Percentiles rank a stretch among this genome's conserved stretches.
These are phyloP conservation scores for Penicillium longicatenatum DNA, from an alignment of 495 filamentous ascomycete genomes.

Conservation along the genomic window DNA sequence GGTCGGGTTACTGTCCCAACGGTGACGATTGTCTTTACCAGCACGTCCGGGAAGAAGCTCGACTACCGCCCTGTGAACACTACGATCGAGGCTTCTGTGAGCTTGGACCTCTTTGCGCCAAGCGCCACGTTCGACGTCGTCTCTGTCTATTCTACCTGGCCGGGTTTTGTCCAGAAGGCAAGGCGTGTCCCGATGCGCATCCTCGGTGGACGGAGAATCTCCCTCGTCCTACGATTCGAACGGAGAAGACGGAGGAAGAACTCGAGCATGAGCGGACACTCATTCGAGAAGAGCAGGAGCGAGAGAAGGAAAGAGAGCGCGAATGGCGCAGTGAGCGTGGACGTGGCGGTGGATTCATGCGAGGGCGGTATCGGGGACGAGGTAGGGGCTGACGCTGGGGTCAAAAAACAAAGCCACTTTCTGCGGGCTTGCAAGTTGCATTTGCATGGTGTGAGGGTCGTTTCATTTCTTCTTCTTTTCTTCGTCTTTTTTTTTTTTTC, in stretches of 20 bases:
- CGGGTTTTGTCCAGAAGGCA: slow-evolving; percentile 92
- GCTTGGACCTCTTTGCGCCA: slow-evolving; percentile 79
- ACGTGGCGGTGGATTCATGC: slow-evolving; percentile 50
- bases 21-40: slow-evolving; percentile 97
- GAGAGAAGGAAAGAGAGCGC: slow-evolving; percentile 51
- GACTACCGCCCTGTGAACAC: slow-evolving; percentile 85
- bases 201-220: slow-evolving; percentile 73
- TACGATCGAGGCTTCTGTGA: slow-evolving; percentile 97
- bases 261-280: slow-evolving; percentile 57
- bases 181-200: slow-evolving; percentile 77
- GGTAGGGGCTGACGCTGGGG: slow-evolving; percentile 39
- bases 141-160: slow-evolving; percentile 87
- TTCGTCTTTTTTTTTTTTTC: slow-evolving; percentile 3
- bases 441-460: slow-evolving; percentile 12
- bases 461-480: not conserved
- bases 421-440: slow-evolving; percentile 10
- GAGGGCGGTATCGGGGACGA: slow-evolving; percentile 50
- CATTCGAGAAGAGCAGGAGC: slow-evolving; percentile 55
- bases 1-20: slow-evolving; percentile 90
- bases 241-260: slow-evolving; percentile 63
- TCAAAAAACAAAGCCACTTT: not conserved
- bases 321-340: slow-evolving; percentile 53
- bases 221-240: slow-evolving; percentile 67
- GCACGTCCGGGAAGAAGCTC: slow-evolving; percentile 81
- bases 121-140: slow-evolving; percentile 75